A percentile compares a stretch with the other conserved stretches of the same genome.
phyloP scores from a whole-genome alignment of 345 rosid genomes.

The Eutrema heterophyllum region DNA sequence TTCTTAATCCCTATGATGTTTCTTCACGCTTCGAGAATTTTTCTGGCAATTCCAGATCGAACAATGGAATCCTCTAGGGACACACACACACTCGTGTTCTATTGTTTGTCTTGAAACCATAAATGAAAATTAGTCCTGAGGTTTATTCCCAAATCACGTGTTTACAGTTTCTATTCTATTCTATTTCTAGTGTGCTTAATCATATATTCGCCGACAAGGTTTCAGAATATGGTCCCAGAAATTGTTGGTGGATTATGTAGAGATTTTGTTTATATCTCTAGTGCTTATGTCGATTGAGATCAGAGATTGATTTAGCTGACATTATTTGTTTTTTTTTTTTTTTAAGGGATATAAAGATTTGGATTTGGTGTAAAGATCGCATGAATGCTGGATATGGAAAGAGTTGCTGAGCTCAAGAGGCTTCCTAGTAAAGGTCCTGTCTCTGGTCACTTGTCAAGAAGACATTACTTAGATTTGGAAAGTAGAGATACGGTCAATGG shows the following conservation, averaged over 20 bases:
- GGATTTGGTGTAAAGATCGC: conserved; percentile 39
- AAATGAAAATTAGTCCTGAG: not conserved
- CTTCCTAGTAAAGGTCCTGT: conserved; percentile 51
- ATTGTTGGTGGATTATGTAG: not conserved
- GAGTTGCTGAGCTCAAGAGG: conserved; percentile 49
- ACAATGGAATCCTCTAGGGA: not conserved
- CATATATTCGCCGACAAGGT: conserved; percentile 5
- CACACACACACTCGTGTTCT: not conserved
- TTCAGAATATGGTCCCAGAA: not conserved
- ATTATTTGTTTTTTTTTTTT: not conserved
- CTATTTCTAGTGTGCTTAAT: not conserved
- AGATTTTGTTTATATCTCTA: conserved; percentile 7
- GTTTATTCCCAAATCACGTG: not conserved
- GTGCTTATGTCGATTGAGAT: not conserved
- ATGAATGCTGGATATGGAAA: conserved; percentile 50
- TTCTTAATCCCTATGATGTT: conserved; percentile 20
- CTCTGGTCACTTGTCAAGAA: conserved; percentile 37
- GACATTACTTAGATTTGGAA: conserved; percentile 23
- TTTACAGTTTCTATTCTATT: not conserved
- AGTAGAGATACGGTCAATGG: not conserved
- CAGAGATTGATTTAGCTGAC: not conserved
- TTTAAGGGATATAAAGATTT: conserved; percentile 4
- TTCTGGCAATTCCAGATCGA: conserved; percentile 10
- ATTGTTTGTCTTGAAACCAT: conserved; percentile 2
- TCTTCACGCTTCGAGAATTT: not conserved